Percentiles rank a stretch among this genome's conserved stretches.
phyloP scores from a whole-genome alignment of 1,139 yeast genomes.

The Kazachstania sp. region DNA sequence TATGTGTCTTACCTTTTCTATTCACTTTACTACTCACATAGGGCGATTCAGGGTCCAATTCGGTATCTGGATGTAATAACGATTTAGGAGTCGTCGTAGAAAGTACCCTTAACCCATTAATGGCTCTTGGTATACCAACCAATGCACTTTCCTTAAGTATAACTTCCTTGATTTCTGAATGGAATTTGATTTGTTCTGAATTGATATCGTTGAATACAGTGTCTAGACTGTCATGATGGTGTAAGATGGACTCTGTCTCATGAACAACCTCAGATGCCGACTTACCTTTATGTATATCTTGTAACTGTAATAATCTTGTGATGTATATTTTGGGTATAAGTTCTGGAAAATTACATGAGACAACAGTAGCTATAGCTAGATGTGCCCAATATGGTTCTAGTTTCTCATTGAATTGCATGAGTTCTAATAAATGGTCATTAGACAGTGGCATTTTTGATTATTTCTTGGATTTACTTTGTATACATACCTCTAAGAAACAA shows the following conservation, averaged over 20 bases:
- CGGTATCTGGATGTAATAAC: slow-evolving; percentile 26
- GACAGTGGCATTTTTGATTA: slow-evolving; percentile 1
- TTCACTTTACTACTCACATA: neutral
- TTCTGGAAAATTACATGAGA: slow-evolving; percentile 6
- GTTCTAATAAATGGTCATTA: neutral
- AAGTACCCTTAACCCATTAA: slow-evolving; percentile 63
- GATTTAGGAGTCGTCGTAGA: slow-evolving; percentile 54
- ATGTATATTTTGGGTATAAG: slow-evolving; percentile 5
- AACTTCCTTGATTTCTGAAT: slow-evolving; percentile 63
- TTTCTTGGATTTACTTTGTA: neutral
- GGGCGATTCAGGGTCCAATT: slow-evolving; percentile 20
- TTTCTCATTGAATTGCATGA: slow-evolving; percentile 2
- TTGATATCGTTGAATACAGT: neutral
- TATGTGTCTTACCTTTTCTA: slow-evolving; percentile 1
- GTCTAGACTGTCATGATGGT: neutral
- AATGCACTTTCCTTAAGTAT: slow-evolving; percentile 68
- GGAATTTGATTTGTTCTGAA: slow-evolving; percentile 27
- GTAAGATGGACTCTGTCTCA: neutral
- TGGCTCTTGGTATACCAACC: slow-evolving; percentile 75
- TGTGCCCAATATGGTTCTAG: slow-evolving; percentile 5
- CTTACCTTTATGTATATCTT: neutral
- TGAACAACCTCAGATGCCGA: neutral
- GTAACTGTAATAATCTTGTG: slow-evolving; percentile 1
- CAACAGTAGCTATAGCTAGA: slow-evolving; percentile 5
- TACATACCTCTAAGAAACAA: neutral